Base-by-base conservation (phyloP, 805 yeast species). In the Tetrapisispora pingtungensis region DNA sequence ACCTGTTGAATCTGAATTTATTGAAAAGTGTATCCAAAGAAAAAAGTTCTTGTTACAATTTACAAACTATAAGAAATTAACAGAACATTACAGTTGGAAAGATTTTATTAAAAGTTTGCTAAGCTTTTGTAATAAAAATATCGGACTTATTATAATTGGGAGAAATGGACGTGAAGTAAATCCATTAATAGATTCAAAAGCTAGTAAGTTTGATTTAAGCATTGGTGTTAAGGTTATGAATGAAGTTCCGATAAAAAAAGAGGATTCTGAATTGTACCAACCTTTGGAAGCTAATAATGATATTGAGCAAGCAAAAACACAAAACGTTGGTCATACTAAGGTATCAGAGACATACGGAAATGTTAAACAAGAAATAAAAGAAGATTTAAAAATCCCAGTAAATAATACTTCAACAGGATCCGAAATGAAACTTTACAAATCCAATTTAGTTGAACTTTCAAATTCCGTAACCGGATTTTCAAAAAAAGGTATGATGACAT, bases 61-160 rank as follows among this genome's bases (percentile, higher is more conserved):
- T 46, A 60, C 68, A 3, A 66, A 71, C 28, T 75, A 73, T 31
- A 72, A 73, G 22, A 73, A 70, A 18, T 68, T 90, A 38, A 69
- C 80, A 52, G 81, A 78, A 50, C 81, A 77, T 49, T 90, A 87
- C 62, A 89, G 81, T 52, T 90, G 97, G 96, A 73, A 83, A 48
- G 75, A 78, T 46, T 90, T 89, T 58, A 70, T 90, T 51, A 81
- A 79, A 53, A 93, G 84, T 49, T 59, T 93, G 40, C 73, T 84
- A 46, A 93, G 83, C 36, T 89, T 84, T 56, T 81, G 84, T 19
- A 72, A 81, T 41, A 84, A 81, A 55, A 84, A 82, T 59, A 75
- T 82, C 67, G 84, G 85, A 3, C 71, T 78, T 44, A 67, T 84
- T 26, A 71, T 84, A 10, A 82, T 86, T 83, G 93, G 90, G 13